These are phyloP conservation scores for Flaveria robusta DNA, from an alignment of 129 eudicot species.

Conservation along the genomic window DNA sequence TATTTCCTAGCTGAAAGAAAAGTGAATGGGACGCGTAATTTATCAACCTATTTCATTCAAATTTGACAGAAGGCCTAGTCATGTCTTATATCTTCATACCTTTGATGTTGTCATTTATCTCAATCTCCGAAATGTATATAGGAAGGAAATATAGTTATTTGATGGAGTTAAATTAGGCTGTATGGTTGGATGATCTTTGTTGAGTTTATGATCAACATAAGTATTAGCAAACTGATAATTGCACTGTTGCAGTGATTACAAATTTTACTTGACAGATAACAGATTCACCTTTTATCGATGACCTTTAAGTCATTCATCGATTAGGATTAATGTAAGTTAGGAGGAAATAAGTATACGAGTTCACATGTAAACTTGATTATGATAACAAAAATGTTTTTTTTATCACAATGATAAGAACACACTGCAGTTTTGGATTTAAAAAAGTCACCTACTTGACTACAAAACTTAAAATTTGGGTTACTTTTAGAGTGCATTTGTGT, in stretches of 20 bases:
- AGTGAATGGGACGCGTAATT: too few relatives aligned
- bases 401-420: neutral
- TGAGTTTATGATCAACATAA: neutral
- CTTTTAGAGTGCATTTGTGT: neutral
- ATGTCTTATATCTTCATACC: too few relatives aligned
- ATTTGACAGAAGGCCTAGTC: neutral
- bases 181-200: neutral
- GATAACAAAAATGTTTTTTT: neutral
- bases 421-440: conserved; percentile 1
- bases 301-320: neutral
- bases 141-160: neutral
- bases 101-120: too few relatives aligned
- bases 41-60: too few relatives aligned
- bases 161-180: neutral
- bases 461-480: neutral
- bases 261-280: neutral
- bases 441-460: neutral
- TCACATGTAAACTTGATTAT: neutral
- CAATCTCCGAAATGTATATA: neutral
- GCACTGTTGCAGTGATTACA: conserved; percentile 10
- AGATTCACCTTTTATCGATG: neutral
- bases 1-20: neutral
- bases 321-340: neutral
- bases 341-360: neutral
- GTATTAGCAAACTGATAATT: neutral